Base-by-base conservation (phyloP, 192 early-diverging fungal genomes). In the Backusella tuberculispora region DNA sequence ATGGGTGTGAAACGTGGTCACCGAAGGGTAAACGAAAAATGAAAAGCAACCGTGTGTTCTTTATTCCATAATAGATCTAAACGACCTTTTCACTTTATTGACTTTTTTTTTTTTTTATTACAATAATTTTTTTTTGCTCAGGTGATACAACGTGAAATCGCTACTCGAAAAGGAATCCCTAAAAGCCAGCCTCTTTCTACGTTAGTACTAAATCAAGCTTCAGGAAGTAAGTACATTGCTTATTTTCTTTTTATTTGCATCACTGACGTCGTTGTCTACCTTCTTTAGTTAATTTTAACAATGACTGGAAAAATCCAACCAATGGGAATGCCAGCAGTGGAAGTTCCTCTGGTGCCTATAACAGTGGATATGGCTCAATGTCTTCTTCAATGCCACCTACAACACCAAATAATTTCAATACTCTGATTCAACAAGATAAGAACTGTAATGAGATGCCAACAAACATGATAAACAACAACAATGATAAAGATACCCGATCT, bases 1-100 rank as follows among this genome's bases (percentile, higher is more conserved):
- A 73, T 83, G 71, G 47, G 74, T n/a, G 76, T 81, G 8, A 83
- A 81, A 63, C 64, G 82, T 41, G 82, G 82, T 38, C 82, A 83
- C 76, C 79, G 82, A 72, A 76, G 82, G 74, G 78, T 83, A 78
- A 71, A 56, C 53, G 9, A 56, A 56, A 78, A 71, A 56, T n/a
- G 9, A 56, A 56, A 24, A 56, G 53, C 53, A 60, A 19, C 21
- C 21, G 65, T 78, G 45, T 79, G 63, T 74, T 19, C 56, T 44
- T 38, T 8, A 21, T 56, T 12, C 13, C 29, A 34, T 56, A 8
- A 4, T 5, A 4, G 9, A 56, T 24, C 7, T 24, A 13, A 24
- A 4, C 10, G 3, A 21, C 53, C 8, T 12, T 24, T 56, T 56
- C n/a, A 53, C n/a, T 2, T 56, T 13, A 34, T 34, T 34, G 2